Base-by-base conservation (phyloP, 108 stramenopile genomes). In the Nannochloropsis salina region DNA sequence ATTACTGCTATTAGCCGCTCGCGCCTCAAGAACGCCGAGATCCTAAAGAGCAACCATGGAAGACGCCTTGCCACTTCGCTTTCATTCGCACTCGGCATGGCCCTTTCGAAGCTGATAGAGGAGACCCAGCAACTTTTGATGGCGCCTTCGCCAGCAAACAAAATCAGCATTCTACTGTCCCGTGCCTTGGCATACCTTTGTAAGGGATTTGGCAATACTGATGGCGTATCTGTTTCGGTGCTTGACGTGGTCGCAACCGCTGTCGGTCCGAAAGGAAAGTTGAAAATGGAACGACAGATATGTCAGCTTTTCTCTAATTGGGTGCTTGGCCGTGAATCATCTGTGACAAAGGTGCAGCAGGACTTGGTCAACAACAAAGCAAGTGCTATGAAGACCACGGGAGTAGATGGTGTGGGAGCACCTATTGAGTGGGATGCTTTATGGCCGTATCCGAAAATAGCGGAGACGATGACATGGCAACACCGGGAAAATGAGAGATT, bases 171-270 rank as follows among this genome's bases (percentile, higher is more conserved):
- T 6, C 61, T 74, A 15, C 61, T 74, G 15, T 74, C 61, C 20
- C 61, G 61, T 74, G 61, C 61, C 61, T n/a, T 74, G 61, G 61
- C 61, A 4, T 74, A n/a, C 61, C 61, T 74, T n/a, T n/a, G 31
- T 31, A 31, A 31, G 31, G 1, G 31, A 31, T 31, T 31, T 31
- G 31, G 31, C 31, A 31, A 31, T 31, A 31, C 31, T 31, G 31
- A 31, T 31, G 31, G 4, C 61, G 15, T 74, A 15, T n/a, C 61
- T 74, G 1, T 2, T 74, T 74, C 61, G 4, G 61, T n/a, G 4
- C 61, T 1, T 0, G 15, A 15, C n/a, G 20, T 74, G 61, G n/a
- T 74, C n/a, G 61, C 61, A n/a, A n/a, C 61, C 6, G n/a, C 61
- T 74, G 61, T 74, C 61, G 61, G 61, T 74, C 61, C 61, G 15